Evolutionary conservation across 768 basidiomycete genomes (phyloP).

Genomic region (Suillus clintonianus): DNA sequence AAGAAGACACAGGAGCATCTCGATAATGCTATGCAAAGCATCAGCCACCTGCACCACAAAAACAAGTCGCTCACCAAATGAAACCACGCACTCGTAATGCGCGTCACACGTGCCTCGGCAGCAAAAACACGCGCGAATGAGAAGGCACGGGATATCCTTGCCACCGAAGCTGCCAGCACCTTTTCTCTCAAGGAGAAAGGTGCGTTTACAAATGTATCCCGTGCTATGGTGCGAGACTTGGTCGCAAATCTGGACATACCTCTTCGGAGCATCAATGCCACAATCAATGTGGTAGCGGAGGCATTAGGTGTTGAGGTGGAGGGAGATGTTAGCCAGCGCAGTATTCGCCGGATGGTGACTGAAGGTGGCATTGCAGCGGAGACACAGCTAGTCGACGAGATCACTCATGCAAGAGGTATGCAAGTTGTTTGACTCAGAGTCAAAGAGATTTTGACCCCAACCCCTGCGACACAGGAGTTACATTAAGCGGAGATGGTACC

Average conservation of each 20-base stretch:
- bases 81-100: background rate
- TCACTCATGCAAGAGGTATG: slow-evolving; percentile 1
- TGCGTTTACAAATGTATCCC: background rate
- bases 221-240: background rate
- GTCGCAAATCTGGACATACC: background rate
- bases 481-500: slow-evolving; percentile 24
- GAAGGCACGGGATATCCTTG: background rate
- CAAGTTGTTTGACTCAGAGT: background rate
- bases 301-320: background rate
- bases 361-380: slow-evolving; percentile 12
- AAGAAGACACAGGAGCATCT: background rate
- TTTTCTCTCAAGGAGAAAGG: background rate
- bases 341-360: slow-evolving; percentile 6
- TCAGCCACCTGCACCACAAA: background rate
- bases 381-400: slow-evolving; percentile 12
- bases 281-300: background rate
- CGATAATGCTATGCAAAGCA: background rate
- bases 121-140: background rate
- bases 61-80: background rate
- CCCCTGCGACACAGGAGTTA: slow-evolving; percentile 9
- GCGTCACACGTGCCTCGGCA: background rate
- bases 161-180: background rate
- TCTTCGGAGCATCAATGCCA: background rate
- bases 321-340: slow-evolving; percentile 7
- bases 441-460: background rate